phyloP scores from a whole-genome alignment of 208 protist genomes.

The Leishmania turanica region DNA sequence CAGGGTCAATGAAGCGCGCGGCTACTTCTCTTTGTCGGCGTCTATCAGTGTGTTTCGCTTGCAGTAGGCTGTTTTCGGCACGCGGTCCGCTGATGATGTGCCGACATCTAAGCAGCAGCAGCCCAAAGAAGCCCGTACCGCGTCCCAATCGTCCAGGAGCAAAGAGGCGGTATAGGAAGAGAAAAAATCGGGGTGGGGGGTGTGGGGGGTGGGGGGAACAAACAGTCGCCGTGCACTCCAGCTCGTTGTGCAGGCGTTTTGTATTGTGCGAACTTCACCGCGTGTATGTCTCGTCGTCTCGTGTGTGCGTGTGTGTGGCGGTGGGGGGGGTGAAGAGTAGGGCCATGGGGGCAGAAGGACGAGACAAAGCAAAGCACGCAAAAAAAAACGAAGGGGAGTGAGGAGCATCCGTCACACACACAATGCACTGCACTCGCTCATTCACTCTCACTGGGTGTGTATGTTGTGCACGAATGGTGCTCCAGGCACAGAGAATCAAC shows the following conservation, averaged over 20 bases:
- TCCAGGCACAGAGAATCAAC: background rate
- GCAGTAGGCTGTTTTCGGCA: background rate
- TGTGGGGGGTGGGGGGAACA: background rate
- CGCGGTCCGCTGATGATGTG: background rate
- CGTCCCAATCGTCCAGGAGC: background rate
- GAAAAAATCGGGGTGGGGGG: background rate
- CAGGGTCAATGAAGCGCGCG: background rate
- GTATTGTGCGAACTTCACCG: background rate
- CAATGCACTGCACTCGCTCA: background rate
- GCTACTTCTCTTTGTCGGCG: background rate
- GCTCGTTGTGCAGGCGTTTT: background rate
- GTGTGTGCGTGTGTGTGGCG: background rate
- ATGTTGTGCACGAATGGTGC: background rate
- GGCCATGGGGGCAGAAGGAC: background rate
- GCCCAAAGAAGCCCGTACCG: background rate
- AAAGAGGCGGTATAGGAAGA: background rate
- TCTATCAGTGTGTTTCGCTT: background rate
- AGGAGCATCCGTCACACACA: background rate
- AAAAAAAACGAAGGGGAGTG: background rate
- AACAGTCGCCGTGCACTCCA: background rate
- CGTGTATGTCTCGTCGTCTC: background rate
- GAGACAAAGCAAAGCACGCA: background rate
- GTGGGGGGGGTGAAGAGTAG: background rate
- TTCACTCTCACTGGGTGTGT: background rate
- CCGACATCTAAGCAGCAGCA: background rate